Percentiles rank a stretch among this genome's conserved stretches.
These are phyloP conservation scores for Xylona heveae DNA, from an alignment of 495 filamentous ascomycete species.

Conservation along the genomic window DNA sequence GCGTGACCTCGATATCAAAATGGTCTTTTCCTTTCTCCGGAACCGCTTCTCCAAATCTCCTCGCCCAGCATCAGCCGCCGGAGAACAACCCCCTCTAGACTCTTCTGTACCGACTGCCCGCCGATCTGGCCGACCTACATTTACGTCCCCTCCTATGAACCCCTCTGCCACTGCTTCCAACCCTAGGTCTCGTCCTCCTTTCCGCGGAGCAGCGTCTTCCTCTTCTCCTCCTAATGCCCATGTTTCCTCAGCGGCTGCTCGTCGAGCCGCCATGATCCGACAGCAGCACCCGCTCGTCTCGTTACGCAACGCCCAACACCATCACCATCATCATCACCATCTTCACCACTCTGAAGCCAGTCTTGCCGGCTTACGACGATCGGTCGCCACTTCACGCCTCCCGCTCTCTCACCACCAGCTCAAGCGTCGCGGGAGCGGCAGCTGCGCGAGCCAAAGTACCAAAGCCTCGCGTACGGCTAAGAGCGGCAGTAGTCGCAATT, in stretches of 20 bases:
- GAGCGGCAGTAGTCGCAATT: constrained; percentile 48
- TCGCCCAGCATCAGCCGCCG: constrained; percentile 13
- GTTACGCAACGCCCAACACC: constrained; percentile 23
- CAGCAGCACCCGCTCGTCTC: constrained; percentile 71
- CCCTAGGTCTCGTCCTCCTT: too few species aligned
- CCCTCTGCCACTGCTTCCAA: too few species aligned
- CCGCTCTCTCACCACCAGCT: constrained; percentile 16
- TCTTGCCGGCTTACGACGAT: constrained; percentile 10
- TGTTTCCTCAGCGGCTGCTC: too few species aligned
- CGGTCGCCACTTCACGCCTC: constrained; percentile 20
- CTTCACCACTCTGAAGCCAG: constrained; percentile 25
- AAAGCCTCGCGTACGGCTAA: constrained; percentile 34
- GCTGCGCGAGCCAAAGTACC: constrained; percentile 66
- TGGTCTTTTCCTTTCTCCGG: constrained; percentile 72
- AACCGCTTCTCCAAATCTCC: constrained; percentile 40
- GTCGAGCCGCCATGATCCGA: constrained; percentile 61
- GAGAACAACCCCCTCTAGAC: constrained; percentile 19
- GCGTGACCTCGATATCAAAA: constrained; percentile 58
- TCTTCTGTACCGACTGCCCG: too few species aligned
- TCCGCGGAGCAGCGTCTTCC: too few species aligned
- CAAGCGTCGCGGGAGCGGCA: constrained; percentile 31
- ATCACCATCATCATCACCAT: constrained; percentile 20
- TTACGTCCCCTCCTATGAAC: constrained; percentile 43
- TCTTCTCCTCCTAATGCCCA: too few species aligned
- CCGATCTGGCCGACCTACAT: too few species aligned